phyloP scores from a whole-genome alignment of 257 asterid genomes.

The Fraxinus pennsylvanica region DNA sequence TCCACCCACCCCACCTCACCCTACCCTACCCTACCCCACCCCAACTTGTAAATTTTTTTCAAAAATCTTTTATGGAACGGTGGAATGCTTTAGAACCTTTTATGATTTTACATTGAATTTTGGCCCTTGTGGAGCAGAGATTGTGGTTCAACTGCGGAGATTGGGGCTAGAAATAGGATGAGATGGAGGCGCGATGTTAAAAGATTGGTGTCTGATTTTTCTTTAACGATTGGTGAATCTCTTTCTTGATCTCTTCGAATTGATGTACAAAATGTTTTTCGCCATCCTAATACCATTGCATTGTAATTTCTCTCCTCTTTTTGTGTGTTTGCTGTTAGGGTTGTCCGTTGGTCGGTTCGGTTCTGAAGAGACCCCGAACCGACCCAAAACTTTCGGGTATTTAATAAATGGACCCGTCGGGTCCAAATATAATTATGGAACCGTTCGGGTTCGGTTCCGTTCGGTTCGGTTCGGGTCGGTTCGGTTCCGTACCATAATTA shows the following conservation, averaged over 20 bases:
- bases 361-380: too few species aligned
- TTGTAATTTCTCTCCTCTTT: background rate
- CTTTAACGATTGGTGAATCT: slow-evolving; percentile 28
- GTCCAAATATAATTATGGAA: too few species aligned
- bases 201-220: slow-evolving; percentile 50
- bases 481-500: too few species aligned
- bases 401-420: too few species aligned
- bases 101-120: slow-evolving; percentile 58
- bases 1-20: too few species aligned
- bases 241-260: slow-evolving; percentile 60
- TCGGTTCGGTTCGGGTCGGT: too few species aligned
- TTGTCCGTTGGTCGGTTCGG: too few species aligned
- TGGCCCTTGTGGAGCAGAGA: slow-evolving; percentile 41
- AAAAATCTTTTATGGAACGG: slow-evolving; percentile 37
- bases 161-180: slow-evolving; percentile 46
- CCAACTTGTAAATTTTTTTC: too few species aligned
- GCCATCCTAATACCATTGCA: slow-evolving; percentile 87
- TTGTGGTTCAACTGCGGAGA: slow-evolving; percentile 57
- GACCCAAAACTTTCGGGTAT: too few species aligned
- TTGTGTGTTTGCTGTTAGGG: background rate
- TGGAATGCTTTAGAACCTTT: slow-evolving; percentile 58
- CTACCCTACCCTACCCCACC: too few species aligned
- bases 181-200: slow-evolving; percentile 77
- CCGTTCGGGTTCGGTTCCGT: too few species aligned
- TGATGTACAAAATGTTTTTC: slow-evolving; percentile 91